Evolutionary conservation across 495 filamentous ascomycete species (phyloP), one percentile per base, ranked within the genome.

Genomic region (Penicillium malachiteum): DNA sequence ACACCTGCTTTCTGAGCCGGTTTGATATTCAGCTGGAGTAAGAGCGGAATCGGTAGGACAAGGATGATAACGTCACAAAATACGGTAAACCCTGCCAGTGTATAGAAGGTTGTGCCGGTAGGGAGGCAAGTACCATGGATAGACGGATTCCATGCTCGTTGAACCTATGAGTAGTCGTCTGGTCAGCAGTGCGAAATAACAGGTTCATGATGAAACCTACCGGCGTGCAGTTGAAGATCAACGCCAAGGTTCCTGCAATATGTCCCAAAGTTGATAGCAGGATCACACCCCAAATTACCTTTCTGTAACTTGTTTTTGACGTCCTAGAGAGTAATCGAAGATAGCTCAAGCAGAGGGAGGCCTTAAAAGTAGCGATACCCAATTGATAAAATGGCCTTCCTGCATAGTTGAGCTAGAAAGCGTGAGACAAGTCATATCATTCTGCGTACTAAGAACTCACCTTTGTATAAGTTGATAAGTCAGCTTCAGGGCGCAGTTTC

Each of bases 311-410:
- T 10, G 43, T 59, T 41, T 82, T 81, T 18, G 67, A 68, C 0
- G 76, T 80, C 2, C 76, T 71, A 30, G 73, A 71, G 31, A 84
- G 66, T 17, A 85, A 71, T 3, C 81, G 76, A 8, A 84, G 69
- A 54, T 84, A 85, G 35, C 76, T 78, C 46, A 82, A 71, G 37
- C 82, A 78, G n/a, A 84, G 71, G 1, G 82, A 79, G 8, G 82
- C 76, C 62, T 85, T 85, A 72, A 85, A 84, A 30, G 79, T 78
- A 35, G 74, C 75, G 58, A 84, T 81, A 30, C 82, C 82, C 16
- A 82, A 44, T 59, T 82, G 79, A 58, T 85, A 85, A 44, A 85
- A 81, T 2, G 82, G 82, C 7, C 82, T 77, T 21, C 80, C 82
- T 18, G 76, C 77, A 59, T 78, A 84, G 57, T 85, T 85, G 55